phyloP scores from a whole-genome alignment of 2,329 filamentous ascomycete species.

The Didymella exigua region DNA sequence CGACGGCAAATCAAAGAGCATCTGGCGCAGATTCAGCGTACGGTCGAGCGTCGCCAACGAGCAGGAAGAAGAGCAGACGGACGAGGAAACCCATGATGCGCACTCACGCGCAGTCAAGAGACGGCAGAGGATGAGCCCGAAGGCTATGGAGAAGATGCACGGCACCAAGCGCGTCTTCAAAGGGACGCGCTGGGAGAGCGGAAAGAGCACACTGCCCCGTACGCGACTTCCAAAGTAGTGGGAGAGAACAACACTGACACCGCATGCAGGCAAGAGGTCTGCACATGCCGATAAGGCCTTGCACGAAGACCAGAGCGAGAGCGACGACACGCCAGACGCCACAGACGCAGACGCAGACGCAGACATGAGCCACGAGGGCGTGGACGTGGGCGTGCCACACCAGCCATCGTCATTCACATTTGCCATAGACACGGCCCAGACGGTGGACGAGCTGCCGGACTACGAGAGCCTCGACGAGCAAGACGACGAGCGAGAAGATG shows the following conservation, averaged over 20 bases:
- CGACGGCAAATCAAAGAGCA: constrained; percentile 50
- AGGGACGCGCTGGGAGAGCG: constrained; percentile 45
- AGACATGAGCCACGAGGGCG: constrained; percentile 20
- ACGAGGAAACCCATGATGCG: constrained; percentile 38
- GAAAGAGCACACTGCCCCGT: constrained; percentile 46
- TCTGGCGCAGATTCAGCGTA: constrained; percentile 54
- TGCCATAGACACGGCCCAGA: constrained; percentile 18
- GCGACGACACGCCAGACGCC: constrained; percentile 19
- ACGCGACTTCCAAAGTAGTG: constrained; percentile 10
- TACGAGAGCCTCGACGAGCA: constrained; percentile 16
- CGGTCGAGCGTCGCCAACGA: constrained; percentile 33
- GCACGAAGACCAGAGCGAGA: constrained; percentile 13
- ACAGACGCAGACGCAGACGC: constrained; percentile 24
- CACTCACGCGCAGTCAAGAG: constrained; percentile 54
- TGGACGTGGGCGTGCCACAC: constrained; percentile 4
- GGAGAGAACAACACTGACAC: constrained; percentile 18
- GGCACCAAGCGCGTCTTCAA: constrained; percentile 42
- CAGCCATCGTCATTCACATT: constrained; percentile 27
- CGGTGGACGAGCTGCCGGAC: constrained; percentile 10
- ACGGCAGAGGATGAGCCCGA: constrained; percentile 46
- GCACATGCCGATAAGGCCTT: constrained; percentile 2
- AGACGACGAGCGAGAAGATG: constrained; percentile 6
- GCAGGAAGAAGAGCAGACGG: constrained; percentile 21
- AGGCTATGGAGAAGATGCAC: constrained; percentile 38
- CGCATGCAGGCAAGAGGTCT: constrained; percentile 34